These are phyloP conservation scores for Gremmenia infestans DNA, from an alignment of 2,329 filamentous ascomycete genomes.

Conservation along the genomic window DNA sequence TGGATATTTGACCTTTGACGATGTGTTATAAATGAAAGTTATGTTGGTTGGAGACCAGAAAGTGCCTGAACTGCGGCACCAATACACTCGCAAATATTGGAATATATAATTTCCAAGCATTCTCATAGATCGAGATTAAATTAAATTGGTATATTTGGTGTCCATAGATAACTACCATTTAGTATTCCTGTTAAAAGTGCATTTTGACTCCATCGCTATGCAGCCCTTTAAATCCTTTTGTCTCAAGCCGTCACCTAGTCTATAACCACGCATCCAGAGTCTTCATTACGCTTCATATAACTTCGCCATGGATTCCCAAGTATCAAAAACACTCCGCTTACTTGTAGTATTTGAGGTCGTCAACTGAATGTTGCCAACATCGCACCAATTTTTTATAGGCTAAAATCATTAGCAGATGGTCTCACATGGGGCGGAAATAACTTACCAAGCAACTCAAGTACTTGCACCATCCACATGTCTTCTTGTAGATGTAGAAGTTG, in stretches of 20 bases:
- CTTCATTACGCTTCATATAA: conserved; percentile 8
- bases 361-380: conserved; percentile 33
- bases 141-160: background rate
- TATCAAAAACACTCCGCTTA: conserved; percentile 23
- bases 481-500: conserved; percentile 81
- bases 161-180: background rate
- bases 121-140: background rate
- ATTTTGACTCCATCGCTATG: conserved; percentile 24
- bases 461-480: conserved; percentile 87
- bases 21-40: no score
- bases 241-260: background rate
- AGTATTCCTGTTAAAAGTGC: background rate
- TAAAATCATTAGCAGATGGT: conserved; percentile 41
- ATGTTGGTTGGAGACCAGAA: background rate
- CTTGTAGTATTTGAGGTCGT: conserved; percentile 14
- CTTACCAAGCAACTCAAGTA: conserved; percentile 89
- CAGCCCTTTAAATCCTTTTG: conserved; percentile 1
- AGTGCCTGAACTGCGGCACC: background rate
- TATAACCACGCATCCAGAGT: background rate
- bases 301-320: conserved; percentile 21
- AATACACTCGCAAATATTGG: no score
- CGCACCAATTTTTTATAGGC: conserved; percentile 65
- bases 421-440: conserved; percentile 29
- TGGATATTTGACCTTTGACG: no score
- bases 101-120: background rate